Base-by-base conservation (phyloP, 2,329 filamentous ascomycete genomes). In the Graphilbum sp. region DNA sequence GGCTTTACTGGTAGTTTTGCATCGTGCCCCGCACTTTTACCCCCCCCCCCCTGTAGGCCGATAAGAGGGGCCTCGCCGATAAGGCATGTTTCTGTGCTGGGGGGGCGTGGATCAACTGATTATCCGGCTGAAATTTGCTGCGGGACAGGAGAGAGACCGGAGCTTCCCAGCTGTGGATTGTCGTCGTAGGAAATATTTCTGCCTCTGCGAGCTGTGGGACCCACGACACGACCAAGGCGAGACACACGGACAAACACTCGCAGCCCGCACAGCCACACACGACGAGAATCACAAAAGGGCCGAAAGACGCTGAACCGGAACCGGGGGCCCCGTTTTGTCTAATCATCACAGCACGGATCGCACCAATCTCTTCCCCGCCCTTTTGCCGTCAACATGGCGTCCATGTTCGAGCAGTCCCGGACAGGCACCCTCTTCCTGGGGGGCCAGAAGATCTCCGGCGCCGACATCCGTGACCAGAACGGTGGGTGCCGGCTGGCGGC, bases 391-490 rank as follows among this genome's bases (percentile, higher is more conserved):
- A 53, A 44, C 46, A 98, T 98, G 90, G 79, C 85, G 60, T 83
- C 84, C 56, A 86, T 98, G 62, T 98, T 96, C 56, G 86, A 95
- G 65, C 83, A 90, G 64, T 81, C 86, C 55, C 75, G 87, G 56
- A 92, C 93, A 57, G 90, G 92, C 60, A 95, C 86, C 54, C 72
- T 98, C 52, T 98, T 98, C 67, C 74, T 98, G 46, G 90, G 90
- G 51, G 90, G 90, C 57, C 78, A 85, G 64, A 98, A 98, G 75
- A 93, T 96, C 61, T 94, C 84, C 50, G 90, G 90, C 49, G 70
- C 84, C 52, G 90, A 98, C 63, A 93, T 98, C 59, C 75, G 90
- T 57, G 90, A 98, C 58, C 87, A 96, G 63, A 96, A 95, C 69
- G 81, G 82, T 83, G 62, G 36, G 54, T 20, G 8, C 27, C 6